phyloP scores from a whole-genome alignment of 306 rosid genomes.

The Malus sylvestris region DNA sequence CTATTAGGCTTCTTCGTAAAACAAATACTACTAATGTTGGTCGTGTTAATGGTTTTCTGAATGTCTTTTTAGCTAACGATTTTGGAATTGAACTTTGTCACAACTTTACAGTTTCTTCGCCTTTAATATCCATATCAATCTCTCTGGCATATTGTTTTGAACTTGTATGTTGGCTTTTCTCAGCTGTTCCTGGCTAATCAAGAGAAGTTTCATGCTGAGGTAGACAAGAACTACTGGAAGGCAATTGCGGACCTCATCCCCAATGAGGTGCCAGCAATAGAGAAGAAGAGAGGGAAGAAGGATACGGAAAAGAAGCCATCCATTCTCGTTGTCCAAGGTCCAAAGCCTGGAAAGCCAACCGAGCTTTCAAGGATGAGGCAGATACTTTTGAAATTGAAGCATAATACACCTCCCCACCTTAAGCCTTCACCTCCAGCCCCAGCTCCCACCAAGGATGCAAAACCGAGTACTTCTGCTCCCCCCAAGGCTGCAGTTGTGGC shows the following conservation, averaged over 20 bases:
- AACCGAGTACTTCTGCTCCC: slow-evolving; percentile 3
- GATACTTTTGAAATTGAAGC: slow-evolving; percentile 34
- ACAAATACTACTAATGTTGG: neutral
- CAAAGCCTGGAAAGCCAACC: slow-evolving; percentile 43
- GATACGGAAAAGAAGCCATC: slow-evolving; percentile 32
- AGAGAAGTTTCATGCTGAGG: slow-evolving; percentile 45
- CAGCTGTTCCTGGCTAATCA: slow-evolving; percentile 31
- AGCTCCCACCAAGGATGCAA: neutral
- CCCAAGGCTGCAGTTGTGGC: neutral
- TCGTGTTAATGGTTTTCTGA: neutral
- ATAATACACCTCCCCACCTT: slow-evolving; percentile 34
- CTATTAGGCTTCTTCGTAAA: neutral
- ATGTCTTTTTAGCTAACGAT: neutral
- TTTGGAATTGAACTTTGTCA: neutral
- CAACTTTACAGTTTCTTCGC: neutral
- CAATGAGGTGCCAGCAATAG: slow-evolving; percentile 30
- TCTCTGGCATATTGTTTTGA: neutral
- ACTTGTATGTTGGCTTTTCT: neutral
- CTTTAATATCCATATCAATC: neutral
- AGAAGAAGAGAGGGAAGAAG: slow-evolving; percentile 37
- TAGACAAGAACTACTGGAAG: slow-evolving; percentile 37
- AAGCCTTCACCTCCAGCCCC: slow-evolving; percentile 20
- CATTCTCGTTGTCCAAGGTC: slow-evolving; percentile 26
- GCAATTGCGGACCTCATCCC: slow-evolving; percentile 40
- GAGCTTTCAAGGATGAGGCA: slow-evolving; percentile 46